Evolutionary conservation across 1,284 basidiomycete genomes (phyloP).

Genomic region (Heterobasidion parviporum): DNA sequence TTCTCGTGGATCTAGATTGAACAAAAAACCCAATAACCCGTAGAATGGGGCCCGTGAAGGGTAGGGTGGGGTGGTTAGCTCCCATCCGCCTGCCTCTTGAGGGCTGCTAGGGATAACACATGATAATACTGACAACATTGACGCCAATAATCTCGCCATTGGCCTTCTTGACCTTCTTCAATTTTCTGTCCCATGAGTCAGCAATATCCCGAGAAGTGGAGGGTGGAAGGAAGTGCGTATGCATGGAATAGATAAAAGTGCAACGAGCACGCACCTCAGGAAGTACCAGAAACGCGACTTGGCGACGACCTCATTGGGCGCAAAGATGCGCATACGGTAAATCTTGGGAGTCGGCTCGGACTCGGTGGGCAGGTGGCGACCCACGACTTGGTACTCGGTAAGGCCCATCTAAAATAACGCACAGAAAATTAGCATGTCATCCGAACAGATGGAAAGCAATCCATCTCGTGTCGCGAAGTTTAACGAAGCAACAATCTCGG

Average conservation of each 20-base stretch:
- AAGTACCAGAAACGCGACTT: slow-evolving; percentile 99
- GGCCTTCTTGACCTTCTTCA: slow-evolving; percentile 99
- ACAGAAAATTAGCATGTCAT: slow-evolving; percentile 6
- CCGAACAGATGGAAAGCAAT: slow-evolving; percentile 3
- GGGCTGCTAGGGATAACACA: slow-evolving; percentile 58
- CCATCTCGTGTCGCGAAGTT: slow-evolving; percentile 3
- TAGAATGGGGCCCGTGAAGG: slow-evolving; percentile 12
- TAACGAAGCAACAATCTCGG: not conserved
- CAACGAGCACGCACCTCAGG: slow-evolving; percentile 51
- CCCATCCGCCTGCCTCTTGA: slow-evolving; percentile 81
- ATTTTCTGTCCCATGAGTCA: slow-evolving; percentile 47
- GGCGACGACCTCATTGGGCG: slow-evolving; percentile 96
- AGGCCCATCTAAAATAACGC: slow-evolving; percentile 33
- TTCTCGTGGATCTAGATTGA: slow-evolving; percentile 84
- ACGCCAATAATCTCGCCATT: slow-evolving; percentile 98
- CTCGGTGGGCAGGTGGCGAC: slow-evolving; percentile 95
- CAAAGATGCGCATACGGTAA: slow-evolving; percentile 99
- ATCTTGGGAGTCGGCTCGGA: slow-evolving; percentile 91
- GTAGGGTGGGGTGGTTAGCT: slow-evolving; percentile 28
- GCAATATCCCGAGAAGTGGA: not conserved
- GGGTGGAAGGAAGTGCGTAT: not conserved
- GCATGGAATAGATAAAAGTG: not conserved
- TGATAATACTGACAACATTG: slow-evolving; percentile 79
- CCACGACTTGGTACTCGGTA: slow-evolving; percentile 93
- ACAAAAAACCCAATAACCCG: slow-evolving; percentile 14